Percentiles rank a stretch among this genome's conserved stretches.
Conservation (phyloP, 768 basidiomycete species). For the Collybia nuda region DNA sequence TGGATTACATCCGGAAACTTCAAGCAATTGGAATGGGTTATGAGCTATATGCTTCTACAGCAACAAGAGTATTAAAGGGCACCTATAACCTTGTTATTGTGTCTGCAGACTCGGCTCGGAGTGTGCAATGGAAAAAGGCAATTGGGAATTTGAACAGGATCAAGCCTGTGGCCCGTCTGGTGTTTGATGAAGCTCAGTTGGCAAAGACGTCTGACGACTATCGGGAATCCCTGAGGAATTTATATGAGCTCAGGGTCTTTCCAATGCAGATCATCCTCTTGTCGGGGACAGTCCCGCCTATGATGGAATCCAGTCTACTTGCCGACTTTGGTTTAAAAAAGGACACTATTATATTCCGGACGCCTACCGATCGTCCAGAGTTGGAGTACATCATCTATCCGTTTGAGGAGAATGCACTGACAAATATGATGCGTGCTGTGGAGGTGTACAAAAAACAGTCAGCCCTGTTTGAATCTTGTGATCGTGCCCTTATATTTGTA, state of each 20-base stretch:
- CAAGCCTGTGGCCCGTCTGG: not conserved
- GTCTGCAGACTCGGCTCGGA: conserved; percentile 11
- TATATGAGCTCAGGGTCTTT: conserved; percentile 11
- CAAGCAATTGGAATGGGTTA: conserved; percentile 8
- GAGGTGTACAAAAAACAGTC: not conserved
- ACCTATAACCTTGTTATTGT: conserved; percentile 17
- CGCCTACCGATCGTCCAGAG: conserved; percentile 8
- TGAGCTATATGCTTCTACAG: conserved; percentile 6
- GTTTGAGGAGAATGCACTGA: accelerated
- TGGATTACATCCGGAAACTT: conserved; percentile 20
- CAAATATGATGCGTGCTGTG: not conserved
- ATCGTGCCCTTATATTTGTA: conserved; percentile 12
- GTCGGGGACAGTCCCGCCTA: conserved; percentile 14
- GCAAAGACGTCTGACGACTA: conserved; percentile 8
- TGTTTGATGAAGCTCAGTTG: conserved; percentile 25
- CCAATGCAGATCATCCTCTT: conserved; percentile 17
- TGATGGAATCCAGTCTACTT: not conserved
- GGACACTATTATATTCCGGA: not conserved
- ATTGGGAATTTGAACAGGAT: not conserved
- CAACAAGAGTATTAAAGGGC: not conserved
- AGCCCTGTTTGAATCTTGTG: not conserved
- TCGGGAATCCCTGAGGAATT: conserved; percentile 2
- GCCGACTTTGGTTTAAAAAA: conserved; percentile 5
- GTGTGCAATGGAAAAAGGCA: conserved; percentile 4
- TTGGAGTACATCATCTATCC: conserved; percentile 9